Conservation (phyloP, 2,329 filamentous ascomycete species). For the Pseudogymnoascus verrucosus region DNA sequence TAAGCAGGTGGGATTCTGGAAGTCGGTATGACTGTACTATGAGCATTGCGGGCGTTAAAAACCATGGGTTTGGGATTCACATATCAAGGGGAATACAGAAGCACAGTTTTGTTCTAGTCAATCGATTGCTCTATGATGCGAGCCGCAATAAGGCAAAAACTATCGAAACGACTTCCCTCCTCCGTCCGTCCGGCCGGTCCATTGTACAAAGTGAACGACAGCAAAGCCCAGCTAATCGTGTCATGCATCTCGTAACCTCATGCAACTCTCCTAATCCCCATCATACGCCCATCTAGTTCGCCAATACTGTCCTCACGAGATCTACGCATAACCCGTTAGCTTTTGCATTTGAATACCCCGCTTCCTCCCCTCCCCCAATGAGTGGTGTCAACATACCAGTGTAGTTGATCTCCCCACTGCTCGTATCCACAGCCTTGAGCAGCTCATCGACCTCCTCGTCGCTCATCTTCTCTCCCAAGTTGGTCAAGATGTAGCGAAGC, state of each 20-base stretch:
- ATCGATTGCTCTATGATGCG: conserved; percentile 1
- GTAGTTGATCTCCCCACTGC: conserved; percentile 95
- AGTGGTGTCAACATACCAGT: conserved; percentile 53
- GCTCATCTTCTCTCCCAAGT: conserved; percentile 98
- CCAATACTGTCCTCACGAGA: conserved; percentile 77
- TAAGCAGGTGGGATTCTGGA: neutral
- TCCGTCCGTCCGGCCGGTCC: conserved; percentile 1
- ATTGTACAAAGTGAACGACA: conserved; percentile 4
- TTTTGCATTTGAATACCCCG: neutral
- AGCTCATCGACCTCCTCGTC: conserved; percentile 98
- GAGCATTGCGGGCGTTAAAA: conserved; percentile 1
- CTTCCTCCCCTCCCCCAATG: neutral
- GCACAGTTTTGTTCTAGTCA: neutral
- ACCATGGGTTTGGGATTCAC: neutral
- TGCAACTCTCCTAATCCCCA: neutral
- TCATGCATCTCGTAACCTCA: conserved; percentile 10
- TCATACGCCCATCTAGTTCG: conserved; percentile 52
- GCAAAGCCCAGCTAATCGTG: conserved; percentile 9
- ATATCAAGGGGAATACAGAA: neutral
- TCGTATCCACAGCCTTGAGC: conserved; percentile 95
- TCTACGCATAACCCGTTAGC: conserved; percentile 39
- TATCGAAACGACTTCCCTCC: conserved; percentile 6
- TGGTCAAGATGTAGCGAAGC: conserved; percentile 95
- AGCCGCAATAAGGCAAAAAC: conserved; percentile 8
- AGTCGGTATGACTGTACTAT: neutral